Conservation (phyloP, 2,329 filamentous ascomycete species). For the Monilinia polystroma region DNA sequence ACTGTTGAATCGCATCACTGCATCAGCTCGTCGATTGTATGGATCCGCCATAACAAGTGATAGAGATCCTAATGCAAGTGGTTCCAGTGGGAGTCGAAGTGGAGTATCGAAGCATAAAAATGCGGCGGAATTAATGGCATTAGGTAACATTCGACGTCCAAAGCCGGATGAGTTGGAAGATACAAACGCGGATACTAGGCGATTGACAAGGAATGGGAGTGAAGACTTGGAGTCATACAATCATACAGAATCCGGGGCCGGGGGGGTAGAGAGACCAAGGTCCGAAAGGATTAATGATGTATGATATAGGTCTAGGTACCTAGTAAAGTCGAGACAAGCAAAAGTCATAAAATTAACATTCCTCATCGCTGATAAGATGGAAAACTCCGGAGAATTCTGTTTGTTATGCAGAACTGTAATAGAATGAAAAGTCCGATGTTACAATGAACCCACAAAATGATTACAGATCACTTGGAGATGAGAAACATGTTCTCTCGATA, state of each 20-base stretch:
- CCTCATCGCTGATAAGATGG: slow-evolving; percentile 8
- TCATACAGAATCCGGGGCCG: neutral
- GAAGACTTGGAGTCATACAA: slow-evolving; percentile 6
- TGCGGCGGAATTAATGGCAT: slow-evolving; percentile 1
- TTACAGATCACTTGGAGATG: neutral
- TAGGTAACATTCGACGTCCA: neutral
- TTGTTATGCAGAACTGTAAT: neutral
- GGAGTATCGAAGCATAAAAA: slow-evolving; percentile 12
- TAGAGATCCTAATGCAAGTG: neutral
- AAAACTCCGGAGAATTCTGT: neutral
- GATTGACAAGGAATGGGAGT: slow-evolving; percentile 14
- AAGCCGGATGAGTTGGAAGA: slow-evolving; percentile 10
- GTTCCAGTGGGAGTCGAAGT: slow-evolving; percentile 11
- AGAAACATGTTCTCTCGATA: neutral
- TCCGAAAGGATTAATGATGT: neutral
- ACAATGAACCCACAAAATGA: neutral
- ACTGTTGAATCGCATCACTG: slow-evolving; percentile 20
- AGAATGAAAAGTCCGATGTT: neutral
- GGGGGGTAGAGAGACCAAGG: neutral
- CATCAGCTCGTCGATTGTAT: slow-evolving; percentile 16
- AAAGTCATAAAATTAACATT: neutral
- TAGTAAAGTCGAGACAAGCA: neutral
- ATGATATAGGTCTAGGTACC: neutral
- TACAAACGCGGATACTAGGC: slow-evolving; percentile 11
- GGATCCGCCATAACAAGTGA: slow-evolving; percentile 13